Evolutionary conservation across 441 rosid species (phyloP).

Genomic region (Adansonia grandidieri): DNA sequence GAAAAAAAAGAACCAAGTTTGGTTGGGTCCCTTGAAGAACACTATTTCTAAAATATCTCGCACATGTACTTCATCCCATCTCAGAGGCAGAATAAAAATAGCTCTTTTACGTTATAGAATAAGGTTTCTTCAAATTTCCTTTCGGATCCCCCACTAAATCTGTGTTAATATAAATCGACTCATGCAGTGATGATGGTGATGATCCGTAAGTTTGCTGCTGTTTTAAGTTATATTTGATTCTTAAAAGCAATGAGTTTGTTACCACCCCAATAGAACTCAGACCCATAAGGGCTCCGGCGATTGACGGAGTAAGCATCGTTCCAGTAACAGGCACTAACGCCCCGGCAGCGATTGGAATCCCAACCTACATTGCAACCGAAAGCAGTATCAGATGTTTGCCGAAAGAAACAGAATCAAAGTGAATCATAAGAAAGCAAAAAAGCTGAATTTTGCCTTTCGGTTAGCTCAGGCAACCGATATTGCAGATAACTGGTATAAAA

Average conservation of each 20-base stretch:
- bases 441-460: not conserved
- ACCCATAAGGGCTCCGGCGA: slow-evolving; percentile 97
- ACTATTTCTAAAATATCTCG: not conserved
- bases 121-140: slow-evolving; percentile 19
- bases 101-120: not conserved
- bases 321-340: slow-evolving; percentile 82
- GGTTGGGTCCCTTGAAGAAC: not conserved
- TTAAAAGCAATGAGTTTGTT: slow-evolving; percentile 82
- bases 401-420: not conserved
- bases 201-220: slow-evolving; percentile 35
- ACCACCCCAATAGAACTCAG: slow-evolving; percentile 92
- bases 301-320: slow-evolving; percentile 89
- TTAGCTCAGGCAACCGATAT: not conserved
- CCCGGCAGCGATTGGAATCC: slow-evolving; percentile 94
- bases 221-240: slow-evolving; percentile 64
- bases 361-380: slow-evolving; percentile 49
- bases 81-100: not conserved
- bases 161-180: not conserved
- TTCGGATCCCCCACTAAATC: slow-evolving; percentile 8
- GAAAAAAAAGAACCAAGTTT: not conserved
- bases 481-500: not conserved
- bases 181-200: not conserved
- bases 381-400: slow-evolving; percentile 10
- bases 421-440: not conserved
- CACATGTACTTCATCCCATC: not conserved